These are phyloP conservation scores for Pyrenochaeta sp. DNA, from an alignment of 2,329 filamentous ascomycete species.

Conservation along the genomic window DNA sequence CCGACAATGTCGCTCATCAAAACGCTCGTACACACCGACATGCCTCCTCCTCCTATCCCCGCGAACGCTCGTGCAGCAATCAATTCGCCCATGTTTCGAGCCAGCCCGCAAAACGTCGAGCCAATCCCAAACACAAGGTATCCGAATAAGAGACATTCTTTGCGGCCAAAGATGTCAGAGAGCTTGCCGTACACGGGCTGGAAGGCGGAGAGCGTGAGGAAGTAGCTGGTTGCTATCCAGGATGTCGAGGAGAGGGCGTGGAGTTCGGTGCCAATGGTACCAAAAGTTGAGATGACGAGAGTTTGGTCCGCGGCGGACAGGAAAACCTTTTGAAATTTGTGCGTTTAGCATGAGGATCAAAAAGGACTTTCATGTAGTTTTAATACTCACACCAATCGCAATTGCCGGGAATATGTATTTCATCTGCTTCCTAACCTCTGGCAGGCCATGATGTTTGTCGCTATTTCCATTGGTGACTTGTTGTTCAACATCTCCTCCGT, in stretches of 20 bases:
- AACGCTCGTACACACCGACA: slow-evolving; percentile 75
- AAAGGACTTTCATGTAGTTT: not conserved
- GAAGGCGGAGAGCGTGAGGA: slow-evolving; percentile 77
- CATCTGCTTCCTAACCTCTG: slow-evolving; percentile 60
- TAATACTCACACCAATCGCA: slow-evolving; percentile 65
- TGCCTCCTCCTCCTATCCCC: slow-evolving; percentile 74
- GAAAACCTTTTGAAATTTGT: slow-evolving; percentile 65
- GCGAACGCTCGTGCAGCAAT: slow-evolving; percentile 70
- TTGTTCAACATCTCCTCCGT: slow-evolving; percentile 47
- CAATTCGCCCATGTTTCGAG: slow-evolving; percentile 70
- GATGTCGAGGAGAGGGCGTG: slow-evolving; percentile 77
- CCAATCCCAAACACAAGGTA: slow-evolving; percentile 72
- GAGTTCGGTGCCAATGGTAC: slow-evolving; percentile 78
- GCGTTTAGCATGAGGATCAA: not conserved
- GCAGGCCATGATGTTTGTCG: slow-evolving; percentile 55
- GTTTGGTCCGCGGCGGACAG: slow-evolving; percentile 78
- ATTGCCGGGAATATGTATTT: slow-evolving; percentile 69
- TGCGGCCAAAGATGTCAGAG: slow-evolving; percentile 75
- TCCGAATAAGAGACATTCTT: slow-evolving; percentile 69
- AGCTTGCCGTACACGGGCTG: slow-evolving; percentile 79
- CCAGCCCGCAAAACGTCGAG: slow-evolving; percentile 69
- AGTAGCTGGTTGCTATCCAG: slow-evolving; percentile 76
- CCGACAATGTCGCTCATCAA: slow-evolving; percentile 76
- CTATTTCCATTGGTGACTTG: slow-evolving; percentile 41
- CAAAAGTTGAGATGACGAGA: slow-evolving; percentile 79